These are phyloP conservation scores for Avena atlantica DNA, from an alignment of 176 grass and related monocot species.

Conservation along the genomic window DNA sequence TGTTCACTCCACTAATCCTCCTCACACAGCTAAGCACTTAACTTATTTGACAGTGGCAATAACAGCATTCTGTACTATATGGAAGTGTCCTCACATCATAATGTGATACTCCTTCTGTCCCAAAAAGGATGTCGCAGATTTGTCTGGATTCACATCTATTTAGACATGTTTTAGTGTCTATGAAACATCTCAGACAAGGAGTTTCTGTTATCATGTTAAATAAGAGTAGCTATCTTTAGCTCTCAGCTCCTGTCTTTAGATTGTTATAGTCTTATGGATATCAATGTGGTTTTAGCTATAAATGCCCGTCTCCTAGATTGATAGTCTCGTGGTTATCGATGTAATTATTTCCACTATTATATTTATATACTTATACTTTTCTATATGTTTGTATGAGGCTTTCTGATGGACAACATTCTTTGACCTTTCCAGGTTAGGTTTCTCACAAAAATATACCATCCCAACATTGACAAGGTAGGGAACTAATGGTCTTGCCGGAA, in stretches of 20 bases:
- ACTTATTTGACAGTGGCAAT: constrained; percentile 11
- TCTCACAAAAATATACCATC: constrained; percentile 97
- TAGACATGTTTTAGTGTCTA: no score
- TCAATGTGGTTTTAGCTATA: background rate
- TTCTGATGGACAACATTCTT: constrained; percentile 6
- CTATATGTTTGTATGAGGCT: background rate
- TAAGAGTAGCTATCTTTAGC: background rate
- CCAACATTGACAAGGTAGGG: constrained; percentile 90
- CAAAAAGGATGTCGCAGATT: no score
- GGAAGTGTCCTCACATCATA: background rate
- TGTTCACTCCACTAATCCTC: background rate
- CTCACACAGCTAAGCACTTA: constrained; percentile 3
- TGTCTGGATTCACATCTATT: no score
- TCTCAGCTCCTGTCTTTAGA: background rate
- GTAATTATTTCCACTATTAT: constrained; percentile 30
- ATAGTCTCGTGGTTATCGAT: background rate
- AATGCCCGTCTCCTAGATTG: background rate
- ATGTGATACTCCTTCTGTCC: background rate
- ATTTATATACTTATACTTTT: background rate
- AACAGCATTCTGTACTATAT: background rate
- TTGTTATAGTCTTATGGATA: background rate
- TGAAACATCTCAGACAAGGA: background rate
- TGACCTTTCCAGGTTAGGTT: constrained; percentile 69
- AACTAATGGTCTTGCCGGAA: background rate
- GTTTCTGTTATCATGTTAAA: background rate